A percentile compares a stretch with the other conserved stretches of the same genome.
These are phyloP conservation scores for Alternaria hordeiaustralica DNA, from an alignment of 2,329 filamentous ascomycete species.

Conservation along the genomic window DNA sequence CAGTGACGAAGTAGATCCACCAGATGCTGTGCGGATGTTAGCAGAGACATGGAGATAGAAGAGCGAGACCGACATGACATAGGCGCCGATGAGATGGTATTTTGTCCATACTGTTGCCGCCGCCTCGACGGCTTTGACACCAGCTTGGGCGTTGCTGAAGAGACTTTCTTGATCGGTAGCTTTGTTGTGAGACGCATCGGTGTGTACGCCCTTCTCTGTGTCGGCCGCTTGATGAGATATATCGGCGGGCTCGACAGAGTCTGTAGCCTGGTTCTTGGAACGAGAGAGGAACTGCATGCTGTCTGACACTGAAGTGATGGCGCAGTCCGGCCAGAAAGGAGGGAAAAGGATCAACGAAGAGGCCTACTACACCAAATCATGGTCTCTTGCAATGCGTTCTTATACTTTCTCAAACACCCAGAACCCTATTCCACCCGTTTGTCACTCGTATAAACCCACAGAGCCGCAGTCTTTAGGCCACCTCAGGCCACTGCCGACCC, in stretches of 20 bases:
- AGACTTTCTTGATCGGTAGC: slow-evolving; percentile 15
- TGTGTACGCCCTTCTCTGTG: neutral
- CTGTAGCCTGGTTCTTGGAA: neutral
- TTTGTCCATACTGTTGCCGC: slow-evolving; percentile 48
- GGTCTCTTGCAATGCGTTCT: neutral
- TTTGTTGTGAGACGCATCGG: neutral
- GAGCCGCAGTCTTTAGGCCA: neutral
- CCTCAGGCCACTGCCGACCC: neutral
- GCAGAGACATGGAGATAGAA: neutral
- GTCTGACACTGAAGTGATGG: neutral
- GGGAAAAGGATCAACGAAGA: neutral
- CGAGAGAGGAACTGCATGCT: neutral
- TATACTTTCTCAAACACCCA: neutral
- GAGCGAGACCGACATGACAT: slow-evolving; percentile 37
- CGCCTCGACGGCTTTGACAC: slow-evolving; percentile 48
- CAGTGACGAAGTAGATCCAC: slow-evolving; percentile 57
- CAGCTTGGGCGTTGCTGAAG: slow-evolving; percentile 37
- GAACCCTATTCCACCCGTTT: neutral
- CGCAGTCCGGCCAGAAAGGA: neutral
- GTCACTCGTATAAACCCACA: neutral
- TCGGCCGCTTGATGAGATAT: slow-evolving; percentile 5
- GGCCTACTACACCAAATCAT: neutral
- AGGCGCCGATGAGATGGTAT: slow-evolving; percentile 42
- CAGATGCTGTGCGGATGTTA: slow-evolving; percentile 47
- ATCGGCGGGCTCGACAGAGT: slow-evolving; percentile 9